Evolutionary conservation across 2,329 filamentous ascomycete genomes (phyloP).

Genomic region (Colletotrichum orchidophilum): DNA sequence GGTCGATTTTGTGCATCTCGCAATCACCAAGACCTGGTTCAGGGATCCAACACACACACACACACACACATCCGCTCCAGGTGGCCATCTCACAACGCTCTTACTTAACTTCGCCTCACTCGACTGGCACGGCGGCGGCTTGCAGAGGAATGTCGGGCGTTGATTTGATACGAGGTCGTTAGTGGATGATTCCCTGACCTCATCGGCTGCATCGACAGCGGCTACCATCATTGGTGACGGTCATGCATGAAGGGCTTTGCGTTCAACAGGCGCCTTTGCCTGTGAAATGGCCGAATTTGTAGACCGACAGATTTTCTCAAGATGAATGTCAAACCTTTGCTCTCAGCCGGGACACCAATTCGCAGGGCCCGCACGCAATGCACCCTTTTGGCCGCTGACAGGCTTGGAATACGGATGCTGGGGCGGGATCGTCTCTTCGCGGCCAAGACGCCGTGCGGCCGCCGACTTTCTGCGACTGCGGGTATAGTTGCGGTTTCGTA

Average conservation of each 20-base stretch:
- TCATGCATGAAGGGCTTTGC: conserved; percentile 19
- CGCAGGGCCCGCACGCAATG: conserved; percentile 5
- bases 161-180: conserved; percentile 28
- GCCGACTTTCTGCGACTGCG: background rate
- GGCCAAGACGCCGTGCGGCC: background rate
- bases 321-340: conserved; percentile 14
- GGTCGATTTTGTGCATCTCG: conserved; percentile 1
- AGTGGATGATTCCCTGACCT: conserved; percentile 19
- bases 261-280: conserved; percentile 22
- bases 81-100: background rate
- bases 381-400: conserved; percentile 8
- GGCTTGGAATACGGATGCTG: conserved; percentile 9
- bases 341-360: conserved; percentile 20
- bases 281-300: conserved; percentile 21
- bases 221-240: conserved; percentile 11
- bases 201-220: conserved; percentile 27
- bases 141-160: conserved; percentile 30
- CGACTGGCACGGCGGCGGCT: conserved; percentile 9
- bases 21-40: conserved; percentile 8
- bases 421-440: conserved; percentile 3
- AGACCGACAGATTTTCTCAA: conserved; percentile 27
- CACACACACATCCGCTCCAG: background rate
- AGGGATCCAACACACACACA: conserved; percentile 8
- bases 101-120: conserved; percentile 19
- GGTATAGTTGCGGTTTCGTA: background rate